Base-by-base conservation (phyloP, 2,329 filamentous ascomycete genomes). In the Ceratocystis diversiconidia region DNA sequence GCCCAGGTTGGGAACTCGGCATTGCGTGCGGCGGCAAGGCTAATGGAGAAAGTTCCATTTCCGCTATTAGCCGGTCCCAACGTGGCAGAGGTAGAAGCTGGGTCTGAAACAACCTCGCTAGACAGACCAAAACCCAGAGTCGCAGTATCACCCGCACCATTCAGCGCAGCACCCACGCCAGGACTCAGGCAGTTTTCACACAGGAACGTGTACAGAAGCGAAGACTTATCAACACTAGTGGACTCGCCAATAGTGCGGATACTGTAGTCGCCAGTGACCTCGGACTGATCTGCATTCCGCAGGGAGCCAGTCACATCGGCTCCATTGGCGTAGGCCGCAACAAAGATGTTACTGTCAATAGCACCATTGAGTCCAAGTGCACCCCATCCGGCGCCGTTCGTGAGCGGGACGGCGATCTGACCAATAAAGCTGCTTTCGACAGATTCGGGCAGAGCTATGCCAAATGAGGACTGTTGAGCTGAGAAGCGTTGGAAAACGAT, bases 181-280 rank as follows among this genome's bases (percentile, higher is more conserved):
- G 71, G 66, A 60, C 71, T 71, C 7, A 76, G 69, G 61, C 74
- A 76, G 10, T 71, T 71, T 57, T 75, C 72, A 71, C 77, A 80
- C 5, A 80, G 71, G 70, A 79, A 79, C 0, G 78, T 79, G 69
- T 77, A 79, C 0, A 75, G 75, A 63, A 78, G 74, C 66, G 75
- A 74, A 0, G 76, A 76, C 60, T 68, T 71, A 71, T 78, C 79
- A 66, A 77, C 74, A 41, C 72, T 74, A 5, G 76, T 78, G 1
- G 74, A 77, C n/a, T 74, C 74, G 4, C 74, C 69, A 52, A 79
- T 78, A 17, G 76, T 73, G 1, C 70, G 70, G 6, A 77, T 73
- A 1, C 72, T 71, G 67, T 79, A 79, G 32, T 72, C 69, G 2
- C 77, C 77, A 1, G 73, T 73, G 5, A 76, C 74, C 48, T 78